Conservation (phyloP, 2,329 filamentous ascomycete genomes). For the Trichoderma aggressivum region DNA sequence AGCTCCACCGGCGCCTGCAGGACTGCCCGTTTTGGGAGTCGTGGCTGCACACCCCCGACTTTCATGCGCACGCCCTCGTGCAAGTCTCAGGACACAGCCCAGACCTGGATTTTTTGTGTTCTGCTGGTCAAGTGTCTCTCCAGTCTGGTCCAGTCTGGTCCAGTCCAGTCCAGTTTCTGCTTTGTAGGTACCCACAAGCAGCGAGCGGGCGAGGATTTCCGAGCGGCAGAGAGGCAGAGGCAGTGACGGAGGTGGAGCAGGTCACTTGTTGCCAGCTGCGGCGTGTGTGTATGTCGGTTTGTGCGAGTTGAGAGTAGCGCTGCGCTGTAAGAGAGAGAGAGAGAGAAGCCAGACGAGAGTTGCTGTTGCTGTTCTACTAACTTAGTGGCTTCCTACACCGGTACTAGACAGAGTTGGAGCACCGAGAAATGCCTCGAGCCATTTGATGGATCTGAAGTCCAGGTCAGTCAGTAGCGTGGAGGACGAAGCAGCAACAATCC, state of each 20-base stretch:
- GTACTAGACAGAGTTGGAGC: constrained; percentile 2
- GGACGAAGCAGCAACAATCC: neutral
- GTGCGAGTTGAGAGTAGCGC: neutral
- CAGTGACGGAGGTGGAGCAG: constrained; percentile 1
- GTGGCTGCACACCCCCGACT: constrained; percentile 11
- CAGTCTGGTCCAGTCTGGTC: neutral
- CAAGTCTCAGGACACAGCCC: constrained; percentile 13
- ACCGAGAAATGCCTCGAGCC: neutral
- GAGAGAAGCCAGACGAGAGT: neutral
- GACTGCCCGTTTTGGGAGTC: constrained; percentile 14
- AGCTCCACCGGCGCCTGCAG: constrained; percentile 18
- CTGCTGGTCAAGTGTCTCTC: neutral
- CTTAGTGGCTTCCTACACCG: neutral
- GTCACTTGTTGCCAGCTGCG: neutral
- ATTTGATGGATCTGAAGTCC: no score
- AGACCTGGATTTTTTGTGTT: neutral
- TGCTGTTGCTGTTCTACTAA: neutral
- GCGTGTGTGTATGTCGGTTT: neutral
- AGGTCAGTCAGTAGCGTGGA: neutral
- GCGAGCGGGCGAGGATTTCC: neutral
- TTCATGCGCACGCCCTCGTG: constrained; percentile 5
- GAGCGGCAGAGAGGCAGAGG: constrained; percentile 16
- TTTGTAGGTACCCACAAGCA: neutral
- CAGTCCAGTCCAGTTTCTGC: neutral
- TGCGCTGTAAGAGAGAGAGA: no score